phyloP scores from a whole-genome alignment of 441 rosid genomes.

The Rhodomyrtus psidioides region DNA sequence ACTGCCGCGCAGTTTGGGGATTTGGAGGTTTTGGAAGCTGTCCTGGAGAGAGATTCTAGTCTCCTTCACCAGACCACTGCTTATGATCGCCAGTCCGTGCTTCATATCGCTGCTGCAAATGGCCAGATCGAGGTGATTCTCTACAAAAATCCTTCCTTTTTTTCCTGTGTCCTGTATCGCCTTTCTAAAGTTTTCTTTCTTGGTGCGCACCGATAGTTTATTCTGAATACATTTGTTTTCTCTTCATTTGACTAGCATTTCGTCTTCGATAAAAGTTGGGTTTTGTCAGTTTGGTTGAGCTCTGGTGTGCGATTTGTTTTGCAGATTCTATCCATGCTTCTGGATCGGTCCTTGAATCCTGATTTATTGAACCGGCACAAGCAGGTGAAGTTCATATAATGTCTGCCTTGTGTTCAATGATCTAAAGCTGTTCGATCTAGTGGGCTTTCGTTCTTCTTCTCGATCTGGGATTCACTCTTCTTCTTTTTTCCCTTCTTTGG shows the following conservation, averaged over 20 bases:
- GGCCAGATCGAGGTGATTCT: constrained; percentile 81
- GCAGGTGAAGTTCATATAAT: constrained; percentile 43
- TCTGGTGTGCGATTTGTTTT: background rate
- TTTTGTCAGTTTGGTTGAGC: background rate
- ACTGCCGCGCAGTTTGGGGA: constrained; percentile 70
- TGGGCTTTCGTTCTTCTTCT: background rate
- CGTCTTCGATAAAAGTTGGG: background rate
- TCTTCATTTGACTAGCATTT: background rate
- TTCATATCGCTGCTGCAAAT: constrained; percentile 91
- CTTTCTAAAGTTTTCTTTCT: background rate
- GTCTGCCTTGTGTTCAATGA: background rate
- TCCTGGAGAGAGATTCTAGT: constrained; percentile 44
- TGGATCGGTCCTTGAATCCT: constrained; percentile 66
- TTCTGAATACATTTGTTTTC: background rate
- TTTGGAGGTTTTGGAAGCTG: constrained; percentile 26
- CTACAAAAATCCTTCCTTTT: background rate
- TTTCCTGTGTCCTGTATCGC: background rate
- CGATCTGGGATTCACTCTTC: background rate
- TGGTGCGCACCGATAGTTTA: background rate
- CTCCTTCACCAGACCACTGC: constrained; percentile 41
- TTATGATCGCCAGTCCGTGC: constrained; percentile 74
- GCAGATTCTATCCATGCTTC: constrained; percentile 67
- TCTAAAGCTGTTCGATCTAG: background rate
- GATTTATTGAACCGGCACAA: constrained; percentile 84
- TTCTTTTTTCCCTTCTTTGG: constrained; percentile 1